Conservation (phyloP, 1,284 basidiomycete genomes). For the Pascua guehoae region DNA sequence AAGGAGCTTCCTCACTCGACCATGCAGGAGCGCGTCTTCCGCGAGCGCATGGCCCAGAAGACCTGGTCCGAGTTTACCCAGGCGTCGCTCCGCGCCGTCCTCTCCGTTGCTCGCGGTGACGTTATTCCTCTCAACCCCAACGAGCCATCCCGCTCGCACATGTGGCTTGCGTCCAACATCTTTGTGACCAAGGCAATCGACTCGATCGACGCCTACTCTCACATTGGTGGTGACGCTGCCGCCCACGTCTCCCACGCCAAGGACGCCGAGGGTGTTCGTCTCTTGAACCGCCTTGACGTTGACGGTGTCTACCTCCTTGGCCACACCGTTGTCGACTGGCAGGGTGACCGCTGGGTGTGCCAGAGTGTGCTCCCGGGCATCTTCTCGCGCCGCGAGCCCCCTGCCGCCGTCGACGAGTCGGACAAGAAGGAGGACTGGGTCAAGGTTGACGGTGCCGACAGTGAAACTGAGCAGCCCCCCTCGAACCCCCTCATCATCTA, state of each 20-base stretch:
- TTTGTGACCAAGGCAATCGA: constrained; percentile 59
- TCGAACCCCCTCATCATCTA: constrained; percentile 54
- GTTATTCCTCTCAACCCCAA: constrained; percentile 57
- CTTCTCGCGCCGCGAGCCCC: constrained; percentile 49
- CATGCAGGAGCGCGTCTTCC: constrained; percentile 54
- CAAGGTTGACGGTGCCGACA: constrained; percentile 56
- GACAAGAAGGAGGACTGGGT: constrained; percentile 48
- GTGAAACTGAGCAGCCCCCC: constrained; percentile 52
- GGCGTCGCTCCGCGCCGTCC: constrained; percentile 54
- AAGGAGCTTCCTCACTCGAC: constrained; percentile 54
- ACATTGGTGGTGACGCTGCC: constrained; percentile 58
- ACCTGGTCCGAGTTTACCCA: constrained; percentile 56
- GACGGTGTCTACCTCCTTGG: constrained; percentile 79
- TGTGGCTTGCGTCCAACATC: constrained; percentile 58
- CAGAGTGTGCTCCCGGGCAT: constrained; percentile 59
- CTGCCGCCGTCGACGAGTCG: constrained; percentile 21
- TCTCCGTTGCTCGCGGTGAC: constrained; percentile 54
- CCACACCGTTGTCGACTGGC: constrained; percentile 57
- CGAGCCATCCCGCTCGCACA: constrained; percentile 55
- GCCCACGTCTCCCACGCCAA: constrained; percentile 57
- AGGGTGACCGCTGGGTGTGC: constrained; percentile 58
- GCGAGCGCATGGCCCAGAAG: constrained; percentile 57
- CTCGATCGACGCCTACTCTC: constrained; percentile 55
- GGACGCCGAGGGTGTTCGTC: constrained; percentile 56
- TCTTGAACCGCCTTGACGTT: constrained; percentile 58